Conservation (phyloP, 345 rosid genomes). For the Linum lewisii region DNA sequence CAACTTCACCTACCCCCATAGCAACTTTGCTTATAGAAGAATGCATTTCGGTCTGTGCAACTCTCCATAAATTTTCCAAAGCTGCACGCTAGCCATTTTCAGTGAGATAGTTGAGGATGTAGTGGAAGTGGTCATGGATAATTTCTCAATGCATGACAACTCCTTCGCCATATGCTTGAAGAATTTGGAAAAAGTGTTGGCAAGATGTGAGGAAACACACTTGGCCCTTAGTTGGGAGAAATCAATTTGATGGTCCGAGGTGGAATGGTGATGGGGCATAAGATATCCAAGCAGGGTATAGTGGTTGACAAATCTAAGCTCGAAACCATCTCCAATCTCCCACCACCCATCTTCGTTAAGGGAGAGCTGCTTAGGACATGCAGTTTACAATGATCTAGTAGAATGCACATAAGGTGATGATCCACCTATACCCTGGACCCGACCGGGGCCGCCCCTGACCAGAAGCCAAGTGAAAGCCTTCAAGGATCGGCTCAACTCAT, state of each 20-base stretch:
- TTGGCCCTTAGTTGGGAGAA: not conserved
- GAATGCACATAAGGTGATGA: too few species aligned
- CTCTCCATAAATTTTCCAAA: not conserved
- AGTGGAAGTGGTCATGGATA: too few species aligned
- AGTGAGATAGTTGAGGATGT: not conserved
- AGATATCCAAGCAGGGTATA: not conserved
- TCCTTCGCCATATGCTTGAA: not conserved
- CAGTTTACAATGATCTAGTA: too few species aligned
- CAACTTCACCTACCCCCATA: too few species aligned
- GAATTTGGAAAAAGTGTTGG: not conserved
- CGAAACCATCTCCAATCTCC: not conserved
- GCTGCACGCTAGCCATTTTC: too few species aligned
- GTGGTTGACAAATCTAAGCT: not conserved
- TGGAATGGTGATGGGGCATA: not conserved
- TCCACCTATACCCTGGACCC: too few species aligned
- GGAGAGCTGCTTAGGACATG: not conserved
- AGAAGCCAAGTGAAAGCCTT: too few species aligned
- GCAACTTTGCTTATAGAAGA: not conserved
- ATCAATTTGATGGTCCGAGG: not conserved
- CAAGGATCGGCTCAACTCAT: too few species aligned
- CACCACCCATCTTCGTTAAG: not conserved
- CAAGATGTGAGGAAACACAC: not conserved
- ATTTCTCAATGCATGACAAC: not conserved
- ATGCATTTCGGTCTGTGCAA: not conserved
- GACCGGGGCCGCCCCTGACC: too few species aligned